Base-by-base conservation (phyloP, 345 rosid species). In the Xanthoceras sorbifolium region DNA sequence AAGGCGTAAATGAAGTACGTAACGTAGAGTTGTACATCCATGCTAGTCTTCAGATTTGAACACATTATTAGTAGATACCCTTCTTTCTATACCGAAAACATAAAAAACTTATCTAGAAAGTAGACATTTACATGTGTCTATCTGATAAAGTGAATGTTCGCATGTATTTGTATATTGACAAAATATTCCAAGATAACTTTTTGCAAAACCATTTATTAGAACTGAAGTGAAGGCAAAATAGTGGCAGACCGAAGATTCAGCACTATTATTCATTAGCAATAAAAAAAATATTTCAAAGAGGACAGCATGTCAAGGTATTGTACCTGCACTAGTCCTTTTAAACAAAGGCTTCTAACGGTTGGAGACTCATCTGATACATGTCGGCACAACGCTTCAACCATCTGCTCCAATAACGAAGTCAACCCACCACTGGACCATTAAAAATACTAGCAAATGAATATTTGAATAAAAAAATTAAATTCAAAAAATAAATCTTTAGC, bases 351-450 rank as follows among this genome's bases (percentile, higher is more conserved):
- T 80, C 98, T 88, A 80, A 95, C 98, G 38, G 92, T 90, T 40
- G 99, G 90, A 82, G 98, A 93, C 79, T 91, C 99, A 83, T 95
- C 99, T 69, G 99, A 95, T 18, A 90, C 97, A 87, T 93, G 94
- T 70, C 96, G 84, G 81, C 99, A 95, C 73, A 95, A 84, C 62
- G 90, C 90, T 84, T 93, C 98, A 70, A 93, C 99, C 98, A 95
- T 95, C 82, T 93, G 87, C 84, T 95, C 98, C 88, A 95, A 84
- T 5, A 90, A 82, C 66, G 99, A 87, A 82, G 74, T 83, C 81
- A 81, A 87, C 23, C 92, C 97, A 42, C 89, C 89, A 84, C 99
- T 93, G 90, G 85, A 85, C 28, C 57, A 80, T 78, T 69, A 69
- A 82, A 66, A 72, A 57, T 20, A 28, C 22, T 34, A 68, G 31